phyloP scores from a whole-genome alignment of 208 protist genomes.

The Acanthamoeba castellanii region DNA sequence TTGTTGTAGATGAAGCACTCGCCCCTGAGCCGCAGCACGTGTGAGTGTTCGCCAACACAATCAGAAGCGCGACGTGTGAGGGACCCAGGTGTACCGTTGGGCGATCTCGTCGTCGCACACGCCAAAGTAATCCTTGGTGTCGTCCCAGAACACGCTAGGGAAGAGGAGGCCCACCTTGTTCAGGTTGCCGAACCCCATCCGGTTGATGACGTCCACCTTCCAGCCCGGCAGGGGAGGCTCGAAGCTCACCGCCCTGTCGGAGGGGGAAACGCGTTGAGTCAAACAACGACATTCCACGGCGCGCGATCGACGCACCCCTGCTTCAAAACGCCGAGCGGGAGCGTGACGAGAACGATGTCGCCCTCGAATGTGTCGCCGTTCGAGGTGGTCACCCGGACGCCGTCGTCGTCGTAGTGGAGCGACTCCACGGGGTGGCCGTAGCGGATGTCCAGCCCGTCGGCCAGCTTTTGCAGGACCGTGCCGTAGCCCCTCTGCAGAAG shows the following conservation, averaged over 20 bases:
- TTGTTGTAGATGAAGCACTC: slow-evolving; percentile 75
- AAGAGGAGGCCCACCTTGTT: slow-evolving; percentile 71
- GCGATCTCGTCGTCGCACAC: slow-evolving; percentile 28
- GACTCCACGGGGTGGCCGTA: slow-evolving; percentile 27
- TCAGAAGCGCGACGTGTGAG: too few relatives aligned
- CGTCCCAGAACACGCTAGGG: slow-evolving; percentile 65
- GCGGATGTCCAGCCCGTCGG: slow-evolving; percentile 61
- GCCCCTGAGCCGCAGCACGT: not conserved
- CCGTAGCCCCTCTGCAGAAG: slow-evolving; percentile 60
- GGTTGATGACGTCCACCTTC: slow-evolving; percentile 69
- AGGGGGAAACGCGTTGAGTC: not conserved
- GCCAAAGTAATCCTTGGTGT: slow-evolving; percentile 74
- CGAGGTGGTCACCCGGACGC: slow-evolving; percentile 19
- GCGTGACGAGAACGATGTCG: slow-evolving; percentile 71
- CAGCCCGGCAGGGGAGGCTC: slow-evolving; percentile 62
- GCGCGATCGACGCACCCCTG: not conserved
- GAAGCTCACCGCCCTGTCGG: not conserved
- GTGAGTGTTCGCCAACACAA: too few relatives aligned
- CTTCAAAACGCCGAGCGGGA: slow-evolving; percentile 70
- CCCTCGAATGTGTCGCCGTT: slow-evolving; percentile 37
- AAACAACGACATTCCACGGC: not conserved
- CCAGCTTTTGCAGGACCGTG: slow-evolving; percentile 51
- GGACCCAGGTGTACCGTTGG: not conserved
- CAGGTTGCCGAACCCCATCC: slow-evolving; percentile 75
- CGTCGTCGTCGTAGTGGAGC: slow-evolving; percentile 59